phyloP scores from a whole-genome alignment of 345 rosid species.

The Rhodamnia argentea region DNA sequence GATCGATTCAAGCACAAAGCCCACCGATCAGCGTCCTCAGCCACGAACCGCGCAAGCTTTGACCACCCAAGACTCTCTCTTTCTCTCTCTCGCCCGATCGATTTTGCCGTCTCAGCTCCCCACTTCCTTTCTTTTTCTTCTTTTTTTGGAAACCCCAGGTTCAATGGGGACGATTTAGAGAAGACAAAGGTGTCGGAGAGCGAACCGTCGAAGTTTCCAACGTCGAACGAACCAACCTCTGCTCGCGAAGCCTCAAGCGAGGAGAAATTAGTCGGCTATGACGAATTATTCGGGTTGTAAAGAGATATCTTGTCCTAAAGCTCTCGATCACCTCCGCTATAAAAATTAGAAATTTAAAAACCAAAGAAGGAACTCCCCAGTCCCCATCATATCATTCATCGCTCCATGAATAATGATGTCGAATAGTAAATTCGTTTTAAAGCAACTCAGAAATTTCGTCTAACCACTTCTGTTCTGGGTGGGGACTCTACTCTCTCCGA shows the following conservation, averaged over 20 bases:
- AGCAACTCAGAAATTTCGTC: neutral
- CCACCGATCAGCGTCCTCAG: neutral
- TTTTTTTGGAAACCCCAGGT: neutral
- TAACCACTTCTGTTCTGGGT: neutral
- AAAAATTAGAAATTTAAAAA: neutral
- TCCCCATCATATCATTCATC: neutral
- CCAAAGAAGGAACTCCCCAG: neutral
- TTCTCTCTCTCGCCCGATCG: neutral
- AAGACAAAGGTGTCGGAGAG: neutral
- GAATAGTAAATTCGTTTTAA: neutral
- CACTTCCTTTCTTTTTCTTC: neutral
- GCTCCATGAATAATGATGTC: neutral
- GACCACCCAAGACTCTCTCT: neutral
- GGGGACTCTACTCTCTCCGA: neutral
- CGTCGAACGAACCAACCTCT: neutral
- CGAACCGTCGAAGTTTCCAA: neutral
- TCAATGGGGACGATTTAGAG: neutral
- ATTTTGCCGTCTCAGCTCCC: neutral
- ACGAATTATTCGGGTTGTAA: neutral
- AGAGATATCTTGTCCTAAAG: neutral
- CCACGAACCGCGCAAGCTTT: neutral
- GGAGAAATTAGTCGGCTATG: neutral
- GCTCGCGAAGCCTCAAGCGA: too few species aligned
- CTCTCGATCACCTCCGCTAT: neutral
- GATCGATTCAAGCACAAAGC: neutral